Conservation (phyloP, 2,329 filamentous ascomycete genomes). For the Alternaria conjuncta region DNA sequence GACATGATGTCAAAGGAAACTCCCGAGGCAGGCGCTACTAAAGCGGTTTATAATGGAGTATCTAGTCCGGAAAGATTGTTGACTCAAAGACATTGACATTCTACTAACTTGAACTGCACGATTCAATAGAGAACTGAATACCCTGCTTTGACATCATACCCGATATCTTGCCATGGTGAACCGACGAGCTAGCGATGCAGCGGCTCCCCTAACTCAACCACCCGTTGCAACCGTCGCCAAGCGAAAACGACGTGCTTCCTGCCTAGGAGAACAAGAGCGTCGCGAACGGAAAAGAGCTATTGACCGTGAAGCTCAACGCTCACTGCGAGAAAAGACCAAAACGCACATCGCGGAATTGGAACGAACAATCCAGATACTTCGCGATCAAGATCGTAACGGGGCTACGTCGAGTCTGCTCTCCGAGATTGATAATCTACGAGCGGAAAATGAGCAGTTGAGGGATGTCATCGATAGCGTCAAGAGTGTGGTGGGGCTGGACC, state of each 20-base stretch:
- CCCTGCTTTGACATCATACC: constrained; percentile 10
- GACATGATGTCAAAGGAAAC: not conserved
- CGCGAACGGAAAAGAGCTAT: constrained; percentile 45
- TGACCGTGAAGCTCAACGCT: constrained; percentile 46
- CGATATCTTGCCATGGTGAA: not conserved
- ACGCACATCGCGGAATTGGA: constrained; percentile 47
- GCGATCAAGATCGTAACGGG: constrained; percentile 42
- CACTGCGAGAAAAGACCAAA: constrained; percentile 47
- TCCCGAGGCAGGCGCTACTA: constrained; percentile 16
- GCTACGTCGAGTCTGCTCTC: constrained; percentile 39
- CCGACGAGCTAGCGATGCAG: constrained; percentile 33
- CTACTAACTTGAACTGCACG: constrained; percentile 17
- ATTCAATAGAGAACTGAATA: constrained; percentile 7
- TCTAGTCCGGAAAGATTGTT: not conserved
- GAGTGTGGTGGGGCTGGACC: constrained; percentile 33
- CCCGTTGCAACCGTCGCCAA: constrained; percentile 39
- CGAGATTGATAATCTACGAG: constrained; percentile 40
- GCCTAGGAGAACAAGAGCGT: constrained; percentile 44
- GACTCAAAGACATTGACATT: constrained; percentile 22
- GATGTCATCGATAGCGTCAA: constrained; percentile 46
- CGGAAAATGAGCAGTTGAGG: constrained; percentile 43
- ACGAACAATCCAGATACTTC: constrained; percentile 44
- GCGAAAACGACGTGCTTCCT: constrained; percentile 43
- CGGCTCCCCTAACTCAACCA: constrained; percentile 20
- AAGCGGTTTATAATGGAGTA: not conserved